These are phyloP conservation scores for Sporothrix mexicana DNA, from an alignment of 2,329 filamentous ascomycete species.

Conservation along the genomic window DNA sequence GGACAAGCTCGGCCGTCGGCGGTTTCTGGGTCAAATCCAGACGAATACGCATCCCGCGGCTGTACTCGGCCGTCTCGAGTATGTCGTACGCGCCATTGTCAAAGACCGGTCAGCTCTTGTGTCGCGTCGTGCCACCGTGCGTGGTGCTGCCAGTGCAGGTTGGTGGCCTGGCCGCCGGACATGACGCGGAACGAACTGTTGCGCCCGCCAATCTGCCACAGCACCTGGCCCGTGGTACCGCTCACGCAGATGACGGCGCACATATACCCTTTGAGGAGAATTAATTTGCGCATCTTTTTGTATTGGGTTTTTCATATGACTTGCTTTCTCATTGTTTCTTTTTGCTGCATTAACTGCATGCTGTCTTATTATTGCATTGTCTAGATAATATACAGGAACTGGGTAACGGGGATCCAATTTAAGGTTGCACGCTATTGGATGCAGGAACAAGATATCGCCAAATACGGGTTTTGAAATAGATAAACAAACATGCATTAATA, in stretches of 20 bases:
- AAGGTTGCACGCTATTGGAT: too few relatives aligned
- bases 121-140: constrained; percentile 35
- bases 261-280: too few relatives aligned
- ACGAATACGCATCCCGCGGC: constrained; percentile 47
- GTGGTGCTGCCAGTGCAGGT: constrained; percentile 50
- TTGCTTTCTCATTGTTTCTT: too few relatives aligned
- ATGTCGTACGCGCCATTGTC: constrained; percentile 51
- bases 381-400: too few relatives aligned
- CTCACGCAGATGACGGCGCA: constrained; percentile 54
- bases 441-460: too few relatives aligned
- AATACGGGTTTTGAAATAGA: too few relatives aligned
- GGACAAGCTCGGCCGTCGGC: constrained; percentile 50
- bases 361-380: too few relatives aligned
- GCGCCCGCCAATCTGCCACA: constrained; percentile 61
- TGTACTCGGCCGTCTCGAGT: constrained; percentile 29
- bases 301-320: too few relatives aligned
- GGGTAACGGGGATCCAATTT: too few relatives aligned
- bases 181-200: constrained; percentile 52
- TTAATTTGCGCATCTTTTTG: too few relatives aligned
- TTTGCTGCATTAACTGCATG: too few relatives aligned
- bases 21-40: constrained; percentile 45
- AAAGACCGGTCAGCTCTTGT: constrained; percentile 53
- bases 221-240: constrained; percentile 51
- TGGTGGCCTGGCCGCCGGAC: constrained; percentile 27
- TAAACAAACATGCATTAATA: neutral